Conservation (phyloP, 2,329 filamentous ascomycete species). For the Colletotrichum horii region DNA sequence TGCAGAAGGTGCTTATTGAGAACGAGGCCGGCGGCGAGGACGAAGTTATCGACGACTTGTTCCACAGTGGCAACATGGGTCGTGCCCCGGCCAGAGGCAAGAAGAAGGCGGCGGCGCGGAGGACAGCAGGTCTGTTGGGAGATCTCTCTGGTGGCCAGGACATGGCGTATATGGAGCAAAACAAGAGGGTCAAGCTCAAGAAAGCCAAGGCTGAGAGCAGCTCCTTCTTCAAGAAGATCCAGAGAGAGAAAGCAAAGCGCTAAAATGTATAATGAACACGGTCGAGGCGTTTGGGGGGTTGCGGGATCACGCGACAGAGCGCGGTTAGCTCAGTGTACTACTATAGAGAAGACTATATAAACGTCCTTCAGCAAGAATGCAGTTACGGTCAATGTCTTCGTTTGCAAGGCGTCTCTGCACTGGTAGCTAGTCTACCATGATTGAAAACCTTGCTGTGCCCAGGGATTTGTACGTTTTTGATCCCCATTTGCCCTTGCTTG, state of each 20-base stretch:
- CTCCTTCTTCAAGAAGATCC: conserved; percentile 70
- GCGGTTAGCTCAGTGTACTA: conserved; percentile 2
- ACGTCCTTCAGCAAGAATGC: neutral
- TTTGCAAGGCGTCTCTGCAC: neutral
- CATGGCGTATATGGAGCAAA: conserved; percentile 95
- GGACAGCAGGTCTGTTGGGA: conserved; percentile 84
- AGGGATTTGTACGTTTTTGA: neutral
- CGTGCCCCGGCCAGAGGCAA: conserved; percentile 42
- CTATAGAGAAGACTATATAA: neutral
- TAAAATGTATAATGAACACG: conserved; percentile 8
- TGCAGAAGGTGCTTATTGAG: conserved; percentile 88
- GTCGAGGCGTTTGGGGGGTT: neutral
- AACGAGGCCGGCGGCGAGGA: conserved; percentile 76
- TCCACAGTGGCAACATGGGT: conserved; percentile 46
- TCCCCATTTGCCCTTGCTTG: neutral
- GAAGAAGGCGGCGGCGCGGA: conserved; percentile 65
- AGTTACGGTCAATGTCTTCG: neutral
- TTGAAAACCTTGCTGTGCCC: neutral
- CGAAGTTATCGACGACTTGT: conserved; percentile 73
- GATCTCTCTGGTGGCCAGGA: conserved; percentile 91
- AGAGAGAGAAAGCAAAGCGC: conserved; percentile 56
- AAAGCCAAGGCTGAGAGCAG: conserved; percentile 67
- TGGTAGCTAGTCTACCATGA: neutral
- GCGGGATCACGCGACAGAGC: neutral
- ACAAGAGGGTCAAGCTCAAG: conserved; percentile 71